These are phyloP conservation scores for Raphanus sativus DNA, from an alignment of 345 rosid genomes.

Conservation along the genomic window DNA sequence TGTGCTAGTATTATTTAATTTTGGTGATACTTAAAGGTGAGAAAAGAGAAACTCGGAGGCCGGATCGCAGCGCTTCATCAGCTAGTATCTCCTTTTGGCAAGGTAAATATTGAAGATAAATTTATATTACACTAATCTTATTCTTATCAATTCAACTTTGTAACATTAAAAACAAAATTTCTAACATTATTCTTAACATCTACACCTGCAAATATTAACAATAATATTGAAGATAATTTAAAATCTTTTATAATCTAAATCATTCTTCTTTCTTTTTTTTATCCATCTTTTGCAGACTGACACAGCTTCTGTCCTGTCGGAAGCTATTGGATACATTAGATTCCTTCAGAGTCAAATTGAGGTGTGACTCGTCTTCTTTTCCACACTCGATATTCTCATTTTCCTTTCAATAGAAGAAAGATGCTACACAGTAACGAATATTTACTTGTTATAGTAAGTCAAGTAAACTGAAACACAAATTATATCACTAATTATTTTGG, in stretches of 20 bases:
- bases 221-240: not conserved
- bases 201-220: not conserved
- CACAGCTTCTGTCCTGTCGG: slow-evolving; percentile 99
- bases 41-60: slow-evolving; percentile 91
- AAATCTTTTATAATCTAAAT: slow-evolving; percentile 32
- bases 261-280: slow-evolving; percentile 43
- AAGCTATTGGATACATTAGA: slow-evolving; percentile 99
- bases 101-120: slow-evolving; percentile 45
- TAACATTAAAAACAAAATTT: not conserved
- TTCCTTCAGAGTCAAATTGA: slow-evolving; percentile 99
- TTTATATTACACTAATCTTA: not conserved
- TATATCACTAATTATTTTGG: not conserved
- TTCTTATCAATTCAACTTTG: not conserved
- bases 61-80: slow-evolving; percentile 92
- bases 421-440: not conserved
- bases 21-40: slow-evolving; percentile 50
- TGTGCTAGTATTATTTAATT: slow-evolving; percentile 6
- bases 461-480: slow-evolving; percentile 7
- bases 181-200: not conserved
- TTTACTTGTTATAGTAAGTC: not conserved
- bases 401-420: slow-evolving; percentile 7
- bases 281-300: slow-evolving; percentile 83
- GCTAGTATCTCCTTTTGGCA: slow-evolving; percentile 96
- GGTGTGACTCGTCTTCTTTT: slow-evolving; percentile 56
- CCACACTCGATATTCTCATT: slow-evolving; percentile 26